These are phyloP conservation scores for Mycena galopus DNA, from an alignment of 768 basidiomycete species.

Conservation along the genomic window DNA sequence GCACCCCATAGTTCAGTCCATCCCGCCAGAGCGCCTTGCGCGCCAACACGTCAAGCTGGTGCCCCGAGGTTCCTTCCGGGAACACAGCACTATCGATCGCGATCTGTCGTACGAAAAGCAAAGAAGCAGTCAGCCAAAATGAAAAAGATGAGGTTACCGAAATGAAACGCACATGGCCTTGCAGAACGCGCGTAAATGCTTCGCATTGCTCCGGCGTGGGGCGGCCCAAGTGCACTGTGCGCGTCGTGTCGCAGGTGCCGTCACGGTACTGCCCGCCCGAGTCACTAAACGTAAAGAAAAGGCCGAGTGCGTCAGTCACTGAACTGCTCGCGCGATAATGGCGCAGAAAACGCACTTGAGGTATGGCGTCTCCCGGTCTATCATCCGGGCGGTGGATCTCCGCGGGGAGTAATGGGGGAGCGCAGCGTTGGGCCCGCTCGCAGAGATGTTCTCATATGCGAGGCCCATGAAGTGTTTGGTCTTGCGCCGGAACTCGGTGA, in stretches of 20 bases:
- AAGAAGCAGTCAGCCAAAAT: slow-evolving; percentile 23
- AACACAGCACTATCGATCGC: slow-evolving; percentile 92
- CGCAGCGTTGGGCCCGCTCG: slow-evolving; percentile 91
- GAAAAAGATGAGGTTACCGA: slow-evolving; percentile 36
- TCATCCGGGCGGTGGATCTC: slow-evolving; percentile 74
- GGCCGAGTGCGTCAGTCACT: slow-evolving; percentile 17
- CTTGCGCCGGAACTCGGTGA: slow-evolving; percentile 81
- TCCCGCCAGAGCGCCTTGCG: slow-evolving; percentile 90
- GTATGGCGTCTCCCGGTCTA: slow-evolving; percentile 86
- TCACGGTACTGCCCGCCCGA: slow-evolving; percentile 93
- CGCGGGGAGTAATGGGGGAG: slow-evolving; percentile 93
- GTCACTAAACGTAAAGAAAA: slow-evolving; percentile 67
- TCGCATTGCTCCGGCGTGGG: slow-evolving; percentile 88
- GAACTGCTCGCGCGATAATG: slow-evolving; percentile 33
- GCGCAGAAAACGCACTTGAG: slow-evolving; percentile 74
- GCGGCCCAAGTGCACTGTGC: slow-evolving; percentile 89
- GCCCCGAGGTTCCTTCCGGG: slow-evolving; percentile 90
- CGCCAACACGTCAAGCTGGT: slow-evolving; percentile 89
- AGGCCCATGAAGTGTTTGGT: slow-evolving; percentile 85
- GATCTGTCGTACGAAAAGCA: slow-evolving; percentile 64
- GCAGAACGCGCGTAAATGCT: slow-evolving; percentile 94
- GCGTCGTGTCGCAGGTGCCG: slow-evolving; percentile 89
- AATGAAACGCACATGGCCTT: slow-evolving; percentile 86
- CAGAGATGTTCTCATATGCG: slow-evolving; percentile 92
- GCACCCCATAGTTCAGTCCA: slow-evolving; percentile 82